Evolutionary conservation across 2,329 filamentous ascomycete genomes (phyloP).

Genomic region (Aspergillus candidus): DNA sequence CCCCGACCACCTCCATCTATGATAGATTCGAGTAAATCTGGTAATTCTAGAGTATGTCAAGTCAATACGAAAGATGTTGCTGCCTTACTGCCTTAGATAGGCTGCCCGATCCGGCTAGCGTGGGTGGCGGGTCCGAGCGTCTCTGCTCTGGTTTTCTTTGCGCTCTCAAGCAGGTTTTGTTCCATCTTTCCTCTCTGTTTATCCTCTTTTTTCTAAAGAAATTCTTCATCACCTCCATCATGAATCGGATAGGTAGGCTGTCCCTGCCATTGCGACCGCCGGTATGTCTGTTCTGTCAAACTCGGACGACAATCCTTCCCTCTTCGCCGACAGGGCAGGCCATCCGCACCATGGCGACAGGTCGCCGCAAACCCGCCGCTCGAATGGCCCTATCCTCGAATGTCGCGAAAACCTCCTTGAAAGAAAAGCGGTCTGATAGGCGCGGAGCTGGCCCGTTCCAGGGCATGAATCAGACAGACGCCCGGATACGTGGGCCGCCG

Average conservation of each 20-base stretch:
- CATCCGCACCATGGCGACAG: conserved; percentile 28
- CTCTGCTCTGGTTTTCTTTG: conserved; percentile 4
- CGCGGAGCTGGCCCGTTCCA: conserved; percentile 51
- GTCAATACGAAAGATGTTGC: too few relatives aligned
- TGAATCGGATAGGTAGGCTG: conserved; percentile 21
- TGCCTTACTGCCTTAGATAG: too few relatives aligned
- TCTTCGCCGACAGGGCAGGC: conserved; percentile 22
- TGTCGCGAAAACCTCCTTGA: conserved; percentile 24
- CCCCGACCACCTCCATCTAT: too few relatives aligned
- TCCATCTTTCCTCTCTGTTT: neutral
- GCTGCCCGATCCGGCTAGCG: too few relatives aligned
- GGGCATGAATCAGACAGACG: conserved; percentile 52
- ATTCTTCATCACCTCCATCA: conserved; percentile 5
- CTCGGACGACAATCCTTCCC: conserved; percentile 16
- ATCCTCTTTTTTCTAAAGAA: conserved; percentile 1
- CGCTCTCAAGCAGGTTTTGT: conserved; percentile 2
- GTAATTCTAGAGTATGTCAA: too few relatives aligned
- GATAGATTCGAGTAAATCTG: too few relatives aligned
- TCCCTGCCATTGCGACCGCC: conserved; percentile 23
- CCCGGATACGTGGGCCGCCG: conserved; percentile 39
- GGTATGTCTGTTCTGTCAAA: conserved; percentile 31
- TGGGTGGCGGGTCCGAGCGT: too few relatives aligned
- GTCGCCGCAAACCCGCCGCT: conserved; percentile 27
- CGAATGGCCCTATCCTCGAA: conserved; percentile 36
- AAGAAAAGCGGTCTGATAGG: conserved; percentile 34